These are phyloP conservation scores for Exidia glandulosa DNA, from an alignment of 768 basidiomycete genomes.

Conservation along the genomic window DNA sequence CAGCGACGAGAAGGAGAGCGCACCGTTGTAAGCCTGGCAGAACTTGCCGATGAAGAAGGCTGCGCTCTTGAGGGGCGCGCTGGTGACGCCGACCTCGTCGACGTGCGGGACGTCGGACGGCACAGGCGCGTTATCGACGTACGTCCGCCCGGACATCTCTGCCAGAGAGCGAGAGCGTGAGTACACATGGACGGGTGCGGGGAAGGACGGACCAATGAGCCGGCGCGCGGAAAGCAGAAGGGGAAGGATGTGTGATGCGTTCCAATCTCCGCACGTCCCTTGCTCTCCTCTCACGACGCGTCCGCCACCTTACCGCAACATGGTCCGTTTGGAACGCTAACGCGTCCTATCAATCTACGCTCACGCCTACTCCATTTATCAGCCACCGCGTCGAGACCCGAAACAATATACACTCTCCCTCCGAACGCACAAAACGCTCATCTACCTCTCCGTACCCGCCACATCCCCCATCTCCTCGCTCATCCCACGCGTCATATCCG, in stretches of 20 bases:
- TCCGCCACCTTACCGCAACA: background rate
- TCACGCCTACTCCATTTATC: background rate
- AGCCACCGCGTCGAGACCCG: conserved; percentile 46
- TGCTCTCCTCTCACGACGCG: conserved; percentile 51
- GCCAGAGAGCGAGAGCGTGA: conserved; percentile 26
- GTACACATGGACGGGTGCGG: background rate
- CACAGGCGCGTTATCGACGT: conserved; percentile 55
- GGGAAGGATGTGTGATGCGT: background rate
- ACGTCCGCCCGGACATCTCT: conserved; percentile 21
- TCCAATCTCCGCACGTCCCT: no score
- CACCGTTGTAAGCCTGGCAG: conserved; percentile 96
- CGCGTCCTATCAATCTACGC: background rate
- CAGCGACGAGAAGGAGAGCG: conserved; percentile 21
- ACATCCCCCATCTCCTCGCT: conserved; percentile 43
- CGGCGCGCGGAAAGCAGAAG: background rate
- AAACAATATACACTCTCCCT: conserved; percentile 59
- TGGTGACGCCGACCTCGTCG: conserved; percentile 78
- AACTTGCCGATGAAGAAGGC: conserved; percentile 94
- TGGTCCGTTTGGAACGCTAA: background rate
- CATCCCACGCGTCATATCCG: conserved; percentile 25
- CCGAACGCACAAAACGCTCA: conserved; percentile 61
- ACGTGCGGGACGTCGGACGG: conserved; percentile 65
- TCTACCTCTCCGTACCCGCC: conserved; percentile 47
- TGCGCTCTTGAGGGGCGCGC: conserved; percentile 90
- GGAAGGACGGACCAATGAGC: background rate